These are phyloP conservation scores for Dillenia turbinata DNA, from an alignment of 164 flowering plant species.

Conservation along the genomic window DNA sequence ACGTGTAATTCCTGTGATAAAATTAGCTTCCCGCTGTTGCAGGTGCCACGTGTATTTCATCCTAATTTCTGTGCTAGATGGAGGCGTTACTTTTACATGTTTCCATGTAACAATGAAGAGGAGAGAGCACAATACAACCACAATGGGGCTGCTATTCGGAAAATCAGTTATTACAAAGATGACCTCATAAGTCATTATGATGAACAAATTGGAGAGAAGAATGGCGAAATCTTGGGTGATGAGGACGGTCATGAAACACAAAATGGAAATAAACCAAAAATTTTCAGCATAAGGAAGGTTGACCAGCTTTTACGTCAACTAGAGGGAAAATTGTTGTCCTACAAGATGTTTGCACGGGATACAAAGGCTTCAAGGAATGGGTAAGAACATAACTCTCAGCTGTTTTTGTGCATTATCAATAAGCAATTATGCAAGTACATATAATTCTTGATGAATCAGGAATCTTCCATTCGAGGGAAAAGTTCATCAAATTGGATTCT, in stretches of 20 bases:
- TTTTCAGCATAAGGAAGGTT: slow-evolving; percentile 57
- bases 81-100: slow-evolving; percentile 88
- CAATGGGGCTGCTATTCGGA: slow-evolving; percentile 11
- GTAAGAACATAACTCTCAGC: slow-evolving; percentile 38
- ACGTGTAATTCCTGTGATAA: too few relatives aligned
- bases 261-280: slow-evolving; percentile 44
- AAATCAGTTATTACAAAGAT: neutral
- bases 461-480: too few relatives aligned
- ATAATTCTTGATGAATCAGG: too few relatives aligned
- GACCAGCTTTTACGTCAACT: slow-evolving; percentile 57
- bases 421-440: too few relatives aligned
- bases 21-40: slow-evolving; percentile 2
- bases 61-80: slow-evolving; percentile 95
- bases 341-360: slow-evolving; percentile 92
- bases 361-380: slow-evolving; percentile 86
- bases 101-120: slow-evolving; percentile 54
- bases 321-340: slow-evolving; percentile 82
- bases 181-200: slow-evolving; percentile 16
- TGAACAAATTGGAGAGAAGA: slow-evolving; percentile 22
- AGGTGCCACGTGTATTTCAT: slow-evolving; percentile 90
- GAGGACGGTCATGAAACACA: slow-evolving; percentile 23
- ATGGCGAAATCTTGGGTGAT: slow-evolving; percentile 3
- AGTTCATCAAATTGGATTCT: too few relatives aligned
- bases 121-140: slow-evolving; percentile 10
- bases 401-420: too few relatives aligned